Evolutionary conservation across 2,329 filamentous ascomycete species (phyloP).

Genomic region (Paecilomyces sp.): DNA sequence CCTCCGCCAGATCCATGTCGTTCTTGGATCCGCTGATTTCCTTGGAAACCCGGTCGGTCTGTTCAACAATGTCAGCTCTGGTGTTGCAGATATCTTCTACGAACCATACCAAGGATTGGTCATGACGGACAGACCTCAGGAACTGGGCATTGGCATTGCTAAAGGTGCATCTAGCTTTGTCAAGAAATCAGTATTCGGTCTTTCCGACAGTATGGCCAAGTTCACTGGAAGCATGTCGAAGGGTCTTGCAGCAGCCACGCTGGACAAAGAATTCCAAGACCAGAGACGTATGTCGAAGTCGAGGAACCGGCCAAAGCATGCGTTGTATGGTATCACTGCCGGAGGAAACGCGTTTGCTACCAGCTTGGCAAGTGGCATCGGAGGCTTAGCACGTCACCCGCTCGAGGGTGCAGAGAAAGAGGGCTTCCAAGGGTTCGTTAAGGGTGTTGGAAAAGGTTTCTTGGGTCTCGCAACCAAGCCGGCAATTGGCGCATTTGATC

Average conservation of each 20-base stretch:
- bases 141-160: constrained; percentile 88
- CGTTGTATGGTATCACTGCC: constrained; percentile 89
- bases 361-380: constrained; percentile 87
- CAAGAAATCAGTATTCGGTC: constrained; percentile 97
- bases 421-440: constrained; percentile 89
- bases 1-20: constrained; percentile 92
- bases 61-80: constrained; percentile 97
- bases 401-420: constrained; percentile 95
- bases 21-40: constrained; percentile 95
- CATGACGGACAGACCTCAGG: constrained; percentile 90
- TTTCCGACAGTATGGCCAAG: constrained; percentile 95
- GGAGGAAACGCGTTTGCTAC: constrained; percentile 93
- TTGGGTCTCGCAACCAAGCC: constrained; percentile 95
- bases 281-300: constrained; percentile 87
- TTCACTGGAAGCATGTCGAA: constrained; percentile 97
- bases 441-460: constrained; percentile 92
- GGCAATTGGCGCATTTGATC: constrained; percentile 90
- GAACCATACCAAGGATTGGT: constrained; percentile 97
- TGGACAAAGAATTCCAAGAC: constrained; percentile 98
- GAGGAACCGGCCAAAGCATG: constrained; percentile 92
- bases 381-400: constrained; percentile 86
- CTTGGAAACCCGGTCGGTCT: constrained; percentile 93
- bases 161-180: constrained; percentile 96
- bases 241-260: constrained; percentile 85
- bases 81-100: constrained; percentile 97